phyloP scores from a whole-genome alignment of 495 filamentous ascomycete species.

The Neurospora cerealis region DNA sequence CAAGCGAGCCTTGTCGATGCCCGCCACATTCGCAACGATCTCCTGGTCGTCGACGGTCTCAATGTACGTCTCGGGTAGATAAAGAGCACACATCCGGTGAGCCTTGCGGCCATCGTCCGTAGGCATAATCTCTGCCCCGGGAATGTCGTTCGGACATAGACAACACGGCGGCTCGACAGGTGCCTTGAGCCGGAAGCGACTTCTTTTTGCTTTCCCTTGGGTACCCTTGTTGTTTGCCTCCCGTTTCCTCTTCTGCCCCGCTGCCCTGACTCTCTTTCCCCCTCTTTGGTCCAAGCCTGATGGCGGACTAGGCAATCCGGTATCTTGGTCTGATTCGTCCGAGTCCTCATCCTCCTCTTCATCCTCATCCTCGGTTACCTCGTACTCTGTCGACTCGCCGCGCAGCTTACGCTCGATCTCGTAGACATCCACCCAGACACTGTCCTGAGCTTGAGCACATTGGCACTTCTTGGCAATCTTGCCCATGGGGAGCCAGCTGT shows the following conservation, averaged over 20 bases:
- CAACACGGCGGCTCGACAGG: conserved; percentile 77
- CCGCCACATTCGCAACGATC: conserved; percentile 63
- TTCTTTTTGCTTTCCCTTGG: conserved; percentile 59
- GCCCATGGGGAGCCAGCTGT: conserved; percentile 90
- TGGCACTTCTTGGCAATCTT: conserved; percentile 95
- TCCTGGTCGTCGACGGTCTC: conserved; percentile 58
- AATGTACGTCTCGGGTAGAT: conserved; percentile 88
- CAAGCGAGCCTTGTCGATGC: conserved; percentile 76
- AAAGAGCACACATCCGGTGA: conserved; percentile 81
- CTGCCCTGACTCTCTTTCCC: conserved; percentile 43
- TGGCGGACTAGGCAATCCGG: conserved; percentile 67
- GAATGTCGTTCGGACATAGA: conserved; percentile 86
- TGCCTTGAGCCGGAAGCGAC: conserved; percentile 57
- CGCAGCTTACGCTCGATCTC: conserved; percentile 91
- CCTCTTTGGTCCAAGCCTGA: conserved; percentile 32
- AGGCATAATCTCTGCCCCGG: conserved; percentile 70
- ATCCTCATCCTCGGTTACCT: conserved; percentile 71
- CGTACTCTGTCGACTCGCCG: conserved; percentile 86
- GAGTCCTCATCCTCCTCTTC: conserved; percentile 62
- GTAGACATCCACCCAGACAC: conserved; percentile 93
- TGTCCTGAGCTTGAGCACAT: conserved; percentile 77
- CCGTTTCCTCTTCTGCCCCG: conserved; percentile 46
- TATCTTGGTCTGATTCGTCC: conserved; percentile 50
- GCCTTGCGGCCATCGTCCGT: conserved; percentile 84
- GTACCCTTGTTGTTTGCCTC: conserved; percentile 23